Evolutionary conservation across 345 rosid species (phyloP).

Genomic region (Eucalyptus lansdowneana): DNA sequence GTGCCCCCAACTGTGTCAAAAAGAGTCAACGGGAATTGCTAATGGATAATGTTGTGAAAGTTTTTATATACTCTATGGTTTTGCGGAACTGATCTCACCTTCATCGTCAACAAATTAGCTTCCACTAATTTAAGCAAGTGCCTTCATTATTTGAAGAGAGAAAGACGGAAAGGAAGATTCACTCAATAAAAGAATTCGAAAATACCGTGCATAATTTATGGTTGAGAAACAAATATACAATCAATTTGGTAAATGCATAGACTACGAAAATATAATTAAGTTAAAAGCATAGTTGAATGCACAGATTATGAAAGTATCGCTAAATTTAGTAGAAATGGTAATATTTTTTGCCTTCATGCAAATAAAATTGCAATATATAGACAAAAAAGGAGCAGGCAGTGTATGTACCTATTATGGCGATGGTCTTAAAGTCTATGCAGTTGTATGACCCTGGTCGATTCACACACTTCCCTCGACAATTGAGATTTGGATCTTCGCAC

Average conservation of each 20-base stretch:
- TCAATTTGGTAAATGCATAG: neutral
- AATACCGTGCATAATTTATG: neutral
- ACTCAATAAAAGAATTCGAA: neutral
- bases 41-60: neutral
- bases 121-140: neutral
- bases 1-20: neutral
- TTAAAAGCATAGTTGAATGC: neutral
- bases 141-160: neutral
- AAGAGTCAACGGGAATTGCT: neutral
- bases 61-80: neutral
- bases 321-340: neutral
- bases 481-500: accelerated
- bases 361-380: neutral
- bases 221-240: neutral
- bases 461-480: neutral
- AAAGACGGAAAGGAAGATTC: neutral
- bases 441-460: neutral
- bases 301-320: neutral
- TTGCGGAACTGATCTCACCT: accelerated
- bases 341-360: neutral
- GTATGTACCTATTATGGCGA: neutral
- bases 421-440: accelerated
- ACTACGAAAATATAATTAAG: neutral
- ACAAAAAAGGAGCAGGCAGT: neutral
- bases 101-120: neutral